Percentiles rank a stretch among this genome's conserved stretches.
These are phyloP conservation scores for Zymoseptoria tritici DNA, from an alignment of 2,329 filamentous ascomycete species.

Conservation along the genomic window DNA sequence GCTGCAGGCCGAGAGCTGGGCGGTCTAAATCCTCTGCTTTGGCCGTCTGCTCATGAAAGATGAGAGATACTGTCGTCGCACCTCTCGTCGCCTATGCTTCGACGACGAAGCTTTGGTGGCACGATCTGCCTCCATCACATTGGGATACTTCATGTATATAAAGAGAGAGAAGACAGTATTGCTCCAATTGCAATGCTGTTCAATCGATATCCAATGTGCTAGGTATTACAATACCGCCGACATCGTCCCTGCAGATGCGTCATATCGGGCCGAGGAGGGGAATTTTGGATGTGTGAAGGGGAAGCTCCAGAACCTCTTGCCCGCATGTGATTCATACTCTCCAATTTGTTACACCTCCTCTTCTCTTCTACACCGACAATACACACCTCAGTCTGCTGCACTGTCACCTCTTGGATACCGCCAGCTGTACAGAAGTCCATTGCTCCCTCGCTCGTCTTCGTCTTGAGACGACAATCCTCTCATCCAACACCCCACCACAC, in stretches of 20 bases:
- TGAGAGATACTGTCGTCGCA: neutral
- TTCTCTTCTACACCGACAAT: neutral
- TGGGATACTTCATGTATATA: neutral
- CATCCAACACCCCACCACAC: neutral
- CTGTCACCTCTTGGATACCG: neutral
- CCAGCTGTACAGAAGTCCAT: neutral
- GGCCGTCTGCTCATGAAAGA: neutral
- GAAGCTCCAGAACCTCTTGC: neutral
- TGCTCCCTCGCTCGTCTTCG: neutral
- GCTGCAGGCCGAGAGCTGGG: neutral
- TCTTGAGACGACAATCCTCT: neutral
- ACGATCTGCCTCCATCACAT: neutral
- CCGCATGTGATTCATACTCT: neutral
- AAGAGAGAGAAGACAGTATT: neutral
- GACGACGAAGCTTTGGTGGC: neutral
- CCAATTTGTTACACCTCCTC: neutral
- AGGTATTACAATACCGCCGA: neutral
- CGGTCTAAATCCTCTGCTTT: neutral
- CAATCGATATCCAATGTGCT: neutral
- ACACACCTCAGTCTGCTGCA: neutral
- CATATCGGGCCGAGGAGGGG: neutral
- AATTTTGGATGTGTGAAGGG: neutral
- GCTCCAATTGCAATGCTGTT: neutral
- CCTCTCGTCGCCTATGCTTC: neutral
- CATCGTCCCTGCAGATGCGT: neutral